Percentiles rank a stretch among this genome's conserved stretches.
These are phyloP conservation scores for Saccharomycopsis phalli DNA, from an alignment of 1,139 yeast species.

Conservation along the genomic window DNA sequence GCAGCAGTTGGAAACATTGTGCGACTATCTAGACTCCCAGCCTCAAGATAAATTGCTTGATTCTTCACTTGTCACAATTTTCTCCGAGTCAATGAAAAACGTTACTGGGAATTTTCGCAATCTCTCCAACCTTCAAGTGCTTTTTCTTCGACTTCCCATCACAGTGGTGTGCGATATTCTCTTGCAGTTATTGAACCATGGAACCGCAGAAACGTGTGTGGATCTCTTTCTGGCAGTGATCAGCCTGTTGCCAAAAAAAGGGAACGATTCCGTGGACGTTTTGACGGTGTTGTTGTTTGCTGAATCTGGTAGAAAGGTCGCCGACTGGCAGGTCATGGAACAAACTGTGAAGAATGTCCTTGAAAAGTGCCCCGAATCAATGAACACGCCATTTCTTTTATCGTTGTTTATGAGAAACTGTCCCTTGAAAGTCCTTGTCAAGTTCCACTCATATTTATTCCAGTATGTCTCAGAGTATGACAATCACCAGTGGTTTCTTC, in stretches of 20 bases:
- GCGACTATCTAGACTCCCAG: slow-evolving; percentile 44
- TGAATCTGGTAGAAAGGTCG: slow-evolving; percentile 58
- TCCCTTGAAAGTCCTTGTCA: slow-evolving; percentile 42
- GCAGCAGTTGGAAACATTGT: slow-evolving; percentile 38
- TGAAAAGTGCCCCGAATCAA: neutral
- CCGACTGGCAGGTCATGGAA: slow-evolving; percentile 32
- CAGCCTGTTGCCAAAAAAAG: too few relatives aligned
- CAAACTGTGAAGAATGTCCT: neutral
- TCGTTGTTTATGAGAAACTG: slow-evolving; percentile 51
- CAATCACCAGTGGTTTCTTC: slow-evolving; percentile 34
- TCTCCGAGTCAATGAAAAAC: slow-evolving; percentile 68
- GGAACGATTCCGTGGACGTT: too few relatives aligned
- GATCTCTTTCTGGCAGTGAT: too few relatives aligned
- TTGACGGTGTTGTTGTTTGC: slow-evolving; percentile 45
- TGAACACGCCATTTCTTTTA: slow-evolving; percentile 28
- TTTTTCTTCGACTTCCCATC: slow-evolving; percentile 38
- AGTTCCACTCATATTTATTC: slow-evolving; percentile 37
- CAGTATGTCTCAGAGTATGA: slow-evolving; percentile 30
- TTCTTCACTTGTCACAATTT: slow-evolving; percentile 39
- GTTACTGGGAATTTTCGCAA: slow-evolving; percentile 71
- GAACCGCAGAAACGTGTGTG: slow-evolving; percentile 45
- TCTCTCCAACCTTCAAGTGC: too few relatives aligned
- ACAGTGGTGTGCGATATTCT: slow-evolving; percentile 48
- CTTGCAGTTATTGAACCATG: slow-evolving; percentile 54
- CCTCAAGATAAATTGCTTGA: slow-evolving; percentile 32